phyloP scores from a whole-genome alignment of 345 rosid genomes.

The Cochlearia excelsa region DNA sequence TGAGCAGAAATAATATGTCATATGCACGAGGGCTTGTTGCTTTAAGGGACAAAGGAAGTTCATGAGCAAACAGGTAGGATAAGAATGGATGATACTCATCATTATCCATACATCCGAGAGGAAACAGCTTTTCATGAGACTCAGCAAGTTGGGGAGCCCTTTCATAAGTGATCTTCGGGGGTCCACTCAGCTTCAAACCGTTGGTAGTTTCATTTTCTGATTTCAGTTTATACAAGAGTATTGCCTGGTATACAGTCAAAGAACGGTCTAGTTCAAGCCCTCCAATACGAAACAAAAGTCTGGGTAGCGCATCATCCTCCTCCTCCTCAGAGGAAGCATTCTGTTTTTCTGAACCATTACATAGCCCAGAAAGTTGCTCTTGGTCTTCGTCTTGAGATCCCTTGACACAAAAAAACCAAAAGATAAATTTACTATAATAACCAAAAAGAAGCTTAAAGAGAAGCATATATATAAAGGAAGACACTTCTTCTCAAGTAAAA shows the following conservation, averaged over 20 bases:
- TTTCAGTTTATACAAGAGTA: slow-evolving; percentile 64
- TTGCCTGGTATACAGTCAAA: slow-evolving; percentile 69
- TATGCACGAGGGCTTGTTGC: slow-evolving; percentile 59
- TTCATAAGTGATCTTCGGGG: slow-evolving; percentile 59
- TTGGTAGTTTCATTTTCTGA: slow-evolving; percentile 49
- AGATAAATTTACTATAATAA: slow-evolving; percentile 8
- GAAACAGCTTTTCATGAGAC: slow-evolving; percentile 28
- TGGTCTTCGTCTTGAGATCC: slow-evolving; percentile 36
- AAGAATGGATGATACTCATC: slow-evolving; percentile 44
- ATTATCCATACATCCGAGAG: slow-evolving; percentile 28
- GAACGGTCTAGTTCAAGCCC: slow-evolving; percentile 58
- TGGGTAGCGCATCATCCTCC: slow-evolving; percentile 38
- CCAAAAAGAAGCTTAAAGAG: slow-evolving; percentile 17
- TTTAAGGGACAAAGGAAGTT: slow-evolving; percentile 51
- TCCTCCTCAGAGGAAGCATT: slow-evolving; percentile 38
- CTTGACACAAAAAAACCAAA: slow-evolving; percentile 29
- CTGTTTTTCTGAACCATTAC: slow-evolving; percentile 23
- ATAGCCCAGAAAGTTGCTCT: slow-evolving; percentile 34
- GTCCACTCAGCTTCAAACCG: slow-evolving; percentile 53
- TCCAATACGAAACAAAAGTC: slow-evolving; percentile 61
- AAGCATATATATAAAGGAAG: slow-evolving; percentile 10
- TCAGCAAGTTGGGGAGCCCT: slow-evolving; percentile 39
- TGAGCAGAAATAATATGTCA: slow-evolving; percentile 68
- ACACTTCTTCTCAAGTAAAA: slow-evolving; percentile 21
- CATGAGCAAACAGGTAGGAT: slow-evolving; percentile 49